Percentiles rank a stretch among this genome's conserved stretches.
Evolutionary conservation across 148 eudicot genomes (phyloP).

Genomic region (Gaultheria prostrata): DNA sequence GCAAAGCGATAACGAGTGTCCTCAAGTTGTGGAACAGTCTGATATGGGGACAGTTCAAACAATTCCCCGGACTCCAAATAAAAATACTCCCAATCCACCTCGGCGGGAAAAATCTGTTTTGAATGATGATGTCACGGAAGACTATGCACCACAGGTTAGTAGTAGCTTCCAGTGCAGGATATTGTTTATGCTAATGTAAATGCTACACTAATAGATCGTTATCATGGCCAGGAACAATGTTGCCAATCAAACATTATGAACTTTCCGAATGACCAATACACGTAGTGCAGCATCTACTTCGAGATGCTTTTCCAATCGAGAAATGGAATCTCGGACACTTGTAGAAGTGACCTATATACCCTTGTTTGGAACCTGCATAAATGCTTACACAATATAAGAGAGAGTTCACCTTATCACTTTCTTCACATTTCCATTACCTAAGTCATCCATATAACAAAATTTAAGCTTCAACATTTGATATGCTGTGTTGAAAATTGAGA

Average conservation of each 20-base stretch:
- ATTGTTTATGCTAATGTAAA: background rate
- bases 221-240: background rate
- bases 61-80: slow-evolving; percentile 64
- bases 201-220: background rate
- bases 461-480: no score
- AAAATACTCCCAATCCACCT: slow-evolving; percentile 46
- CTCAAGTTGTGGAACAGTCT: slow-evolving; percentile 23
- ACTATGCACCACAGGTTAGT: slow-evolving; percentile 37
- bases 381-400: background rate
- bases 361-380: background rate
- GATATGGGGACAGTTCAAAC: slow-evolving; percentile 19
- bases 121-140: slow-evolving; percentile 36
- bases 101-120: slow-evolving; percentile 30
- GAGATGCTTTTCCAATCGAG: background rate
- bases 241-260: background rate
- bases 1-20: slow-evolving; percentile 28
- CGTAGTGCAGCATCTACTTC: background rate
- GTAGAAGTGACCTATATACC: background rate
- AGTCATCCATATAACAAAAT: background rate
- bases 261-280: slow-evolving; percentile 3
- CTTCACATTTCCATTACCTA: background rate
- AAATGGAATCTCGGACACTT: background rate
- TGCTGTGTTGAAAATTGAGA: background rate
- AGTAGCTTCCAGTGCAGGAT: background rate
- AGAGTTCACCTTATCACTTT: background rate